Percentiles rank a stretch among this genome's conserved stretches.
These are phyloP conservation scores for Pelargonium nanum DNA, from an alignment of 345 rosid species.

Conservation along the genomic window DNA sequence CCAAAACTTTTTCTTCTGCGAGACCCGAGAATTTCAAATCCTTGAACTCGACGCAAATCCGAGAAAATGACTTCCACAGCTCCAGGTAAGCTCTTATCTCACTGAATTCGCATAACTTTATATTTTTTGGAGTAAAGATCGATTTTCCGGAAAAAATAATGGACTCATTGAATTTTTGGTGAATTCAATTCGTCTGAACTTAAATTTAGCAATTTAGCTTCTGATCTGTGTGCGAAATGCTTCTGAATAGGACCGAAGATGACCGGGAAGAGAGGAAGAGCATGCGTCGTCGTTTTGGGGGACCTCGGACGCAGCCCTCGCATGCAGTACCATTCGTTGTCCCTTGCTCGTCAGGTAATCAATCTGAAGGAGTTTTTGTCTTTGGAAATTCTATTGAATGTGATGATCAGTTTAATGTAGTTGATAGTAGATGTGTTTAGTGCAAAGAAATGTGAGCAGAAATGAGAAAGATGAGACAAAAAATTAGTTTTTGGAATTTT, in stretches of 20 bases:
- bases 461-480: no score
- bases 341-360: slow-evolving; percentile 80
- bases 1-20: not conserved
- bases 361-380: not conserved
- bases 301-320: slow-evolving; percentile 98
- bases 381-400: no score
- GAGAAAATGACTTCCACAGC: not conserved
- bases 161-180: not conserved
- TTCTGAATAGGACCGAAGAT: slow-evolving; percentile 1
- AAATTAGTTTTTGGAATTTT: no score
- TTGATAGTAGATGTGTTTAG: no score
- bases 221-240: not conserved
- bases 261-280: slow-evolving; percentile 62
- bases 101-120: not conserved
- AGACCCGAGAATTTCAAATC: not conserved
- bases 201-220: not conserved
- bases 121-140: not conserved
- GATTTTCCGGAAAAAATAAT: not conserved
- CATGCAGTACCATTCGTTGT: slow-evolving; percentile 94
- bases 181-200: not conserved
- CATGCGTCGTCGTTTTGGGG: slow-evolving; percentile 89
- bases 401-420: not conserved
- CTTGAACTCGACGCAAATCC: not conserved
- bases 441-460: no score
- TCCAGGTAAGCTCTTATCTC: not conserved